Evolutionary conservation across 2,329 filamentous ascomycete genomes (phyloP), one percentile per base, ranked within the genome.

Genomic region (Talaromyces sp.): DNA sequence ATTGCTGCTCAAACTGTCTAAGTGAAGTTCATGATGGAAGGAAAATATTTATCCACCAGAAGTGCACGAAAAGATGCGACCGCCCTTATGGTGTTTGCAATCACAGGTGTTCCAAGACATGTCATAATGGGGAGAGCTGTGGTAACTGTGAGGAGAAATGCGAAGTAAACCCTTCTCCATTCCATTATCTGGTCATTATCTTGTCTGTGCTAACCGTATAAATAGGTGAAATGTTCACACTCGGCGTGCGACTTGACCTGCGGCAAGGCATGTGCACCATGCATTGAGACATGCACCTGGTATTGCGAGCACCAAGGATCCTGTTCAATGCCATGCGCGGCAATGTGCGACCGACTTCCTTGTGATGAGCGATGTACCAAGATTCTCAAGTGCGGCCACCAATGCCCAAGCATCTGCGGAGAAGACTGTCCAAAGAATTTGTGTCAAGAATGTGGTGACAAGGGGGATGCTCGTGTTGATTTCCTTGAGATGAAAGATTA

Each of bases 261-360:
- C 36, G 44, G 4, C 45, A 47, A 54, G 9, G 36, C 50, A 54
- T 56, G 45, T 37, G 36, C 47, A 33, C 56, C 41, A 51, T 56
- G 45, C 16, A 56, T 56, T 30, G 53, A 56, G 30, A 48, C 3
- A 47, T 53, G 47, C 20, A 49, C 49, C 19, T 56, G 47, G 50
- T 52, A 33, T 13, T 56, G 45, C 19, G 0, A 1, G 0, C 41
- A 56, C 3, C 37, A 52, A 47, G 45, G 45, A 1, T 47, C 51
- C 44, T 58, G 51, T 37, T 51, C 45, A 50, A 58, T 58, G 50
- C 56, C 56, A 27, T 58, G 41, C 4, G 53, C 56, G 10, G 56
- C 47, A 33, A n/a, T 16, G 13, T 58, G 40, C 17, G 3, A 58
- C 1, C 53, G 50, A 27, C 50, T 58, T 47, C 56, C 53, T 16